Base-by-base conservation (phyloP, 345 rosid genomes). In the Dipteronia dyeriana region DNA sequence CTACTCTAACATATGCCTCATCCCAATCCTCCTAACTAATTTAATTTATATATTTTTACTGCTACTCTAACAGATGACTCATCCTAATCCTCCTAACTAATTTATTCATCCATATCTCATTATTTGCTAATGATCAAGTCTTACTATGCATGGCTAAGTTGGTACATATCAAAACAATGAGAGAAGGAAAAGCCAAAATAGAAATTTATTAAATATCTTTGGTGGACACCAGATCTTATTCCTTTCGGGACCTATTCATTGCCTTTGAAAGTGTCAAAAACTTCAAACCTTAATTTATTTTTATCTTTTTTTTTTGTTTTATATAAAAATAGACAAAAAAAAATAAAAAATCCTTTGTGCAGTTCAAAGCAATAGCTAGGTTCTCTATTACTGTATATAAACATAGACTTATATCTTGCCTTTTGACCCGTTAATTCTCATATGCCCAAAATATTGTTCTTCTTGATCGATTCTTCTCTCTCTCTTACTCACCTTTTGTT, bases 201-300 rank as follows among this genome's bases (percentile, higher is more conserved):
- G 63, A 59, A 59, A 59, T n/a, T 20, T 12, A 19, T 59, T 5
- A 19, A 7, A 17, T 56, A 17, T 56, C n/a, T 6, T 17, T 17
- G 6, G 54, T 13, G 1, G 7, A 53, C 63, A 59, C 63, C 26
- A 20, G 5, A 59, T 59, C 63, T 5, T 59, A 14, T 14, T 59
- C n/a, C 63, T 8, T 17, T 4, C 49, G 31, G 6, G 78, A 74
- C 81, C 79, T 56, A 49, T 77, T 81, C 78, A 26, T 77, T 25
- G 65, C 25, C 79, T 74, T 78, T 74, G 84, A 81, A 81, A 29
- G 14, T 34, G 81, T 81, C 81, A 81, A 81, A 56, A 26, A 25
- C 70, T 9, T 67, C 14, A 1, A 22, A 51, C 9, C 66, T 3
- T 4, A 2, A 20, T 20, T 23, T 59, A 8, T 56, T 9, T n/a